Conservation (phyloP, 768 basidiomycete genomes). For the Pisolithus orientalis region DNA sequence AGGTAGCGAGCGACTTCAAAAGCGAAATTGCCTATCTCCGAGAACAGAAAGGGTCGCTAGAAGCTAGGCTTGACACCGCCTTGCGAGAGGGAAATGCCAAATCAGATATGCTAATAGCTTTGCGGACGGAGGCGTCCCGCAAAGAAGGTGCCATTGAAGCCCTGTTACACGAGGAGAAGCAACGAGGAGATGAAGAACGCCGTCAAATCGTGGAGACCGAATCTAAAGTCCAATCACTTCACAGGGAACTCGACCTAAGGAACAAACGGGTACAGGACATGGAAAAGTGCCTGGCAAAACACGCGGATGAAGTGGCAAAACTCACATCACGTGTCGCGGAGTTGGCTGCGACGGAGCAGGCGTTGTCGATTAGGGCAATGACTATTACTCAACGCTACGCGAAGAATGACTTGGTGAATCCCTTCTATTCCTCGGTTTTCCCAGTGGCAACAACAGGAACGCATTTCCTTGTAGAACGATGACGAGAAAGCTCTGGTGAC, state of each 20-base stretch:
- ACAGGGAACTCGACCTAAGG: constrained; percentile 15
- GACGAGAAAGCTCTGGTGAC: constrained; percentile 45
- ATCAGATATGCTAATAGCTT: constrained; percentile 5
- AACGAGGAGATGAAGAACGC: constrained; percentile 13
- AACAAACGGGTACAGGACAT: constrained; percentile 16
- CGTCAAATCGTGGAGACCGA: constrained; percentile 14
- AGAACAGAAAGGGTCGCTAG: constrained; percentile 17
- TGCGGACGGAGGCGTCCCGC: constrained; percentile 19
- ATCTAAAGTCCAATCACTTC: constrained; percentile 14
- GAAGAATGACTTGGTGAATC: constrained; percentile 40
- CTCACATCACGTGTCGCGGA: constrained; percentile 18
- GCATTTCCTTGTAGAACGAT: constrained; percentile 32
- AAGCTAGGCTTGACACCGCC: constrained; percentile 9
- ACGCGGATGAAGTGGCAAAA: constrained; percentile 21
- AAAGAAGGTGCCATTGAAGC: constrained; percentile 20
- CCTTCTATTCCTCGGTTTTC: not conserved
- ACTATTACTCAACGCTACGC: constrained; percentile 36
- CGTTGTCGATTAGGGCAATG: constrained; percentile 20
- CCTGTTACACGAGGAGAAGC: constrained; percentile 19
- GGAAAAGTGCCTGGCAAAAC: constrained; percentile 17
- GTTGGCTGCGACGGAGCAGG: constrained; percentile 23
- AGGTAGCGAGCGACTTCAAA: constrained; percentile 8
- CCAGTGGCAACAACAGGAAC: constrained; percentile 9
- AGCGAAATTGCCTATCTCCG: constrained; percentile 13
- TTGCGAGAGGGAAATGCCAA: constrained; percentile 8